phyloP scores from a whole-genome alignment of 1,284 basidiomycete species.

The Leccinum colubrinum region DNA sequence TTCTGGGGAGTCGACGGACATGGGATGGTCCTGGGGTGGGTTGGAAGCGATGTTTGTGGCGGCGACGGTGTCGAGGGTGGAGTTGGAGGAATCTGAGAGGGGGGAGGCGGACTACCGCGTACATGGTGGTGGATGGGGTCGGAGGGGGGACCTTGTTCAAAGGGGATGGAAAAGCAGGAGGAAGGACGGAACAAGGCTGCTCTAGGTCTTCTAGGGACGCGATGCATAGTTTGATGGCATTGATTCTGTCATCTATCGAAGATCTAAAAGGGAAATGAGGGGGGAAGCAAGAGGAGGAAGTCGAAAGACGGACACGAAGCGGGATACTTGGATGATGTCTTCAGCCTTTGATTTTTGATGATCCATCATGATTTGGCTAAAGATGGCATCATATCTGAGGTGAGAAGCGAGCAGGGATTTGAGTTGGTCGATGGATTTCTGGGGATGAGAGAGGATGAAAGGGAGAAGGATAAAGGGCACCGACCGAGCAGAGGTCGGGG shows the following conservation, averaged over 20 bases:
- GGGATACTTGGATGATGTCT: slow-evolving; percentile 25
- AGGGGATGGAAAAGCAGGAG: slow-evolving; percentile 5
- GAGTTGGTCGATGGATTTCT: slow-evolving; percentile 27
- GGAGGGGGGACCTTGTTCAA: not conserved
- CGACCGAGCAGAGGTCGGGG: slow-evolving; percentile 21
- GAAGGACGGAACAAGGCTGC: not conserved
- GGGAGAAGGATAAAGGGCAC: not conserved
- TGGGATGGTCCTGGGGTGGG: slow-evolving; percentile 1
- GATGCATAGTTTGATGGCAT: slow-evolving; percentile 21
- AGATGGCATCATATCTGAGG: slow-evolving; percentile 11
- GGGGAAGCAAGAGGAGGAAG: not conserved
- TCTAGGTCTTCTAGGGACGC: slow-evolving; percentile 4
- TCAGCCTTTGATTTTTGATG: slow-evolving; percentile 12
- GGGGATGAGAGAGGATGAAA: not conserved
- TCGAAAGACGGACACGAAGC: slow-evolving; percentile 17
- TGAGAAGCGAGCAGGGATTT: slow-evolving; percentile 13
- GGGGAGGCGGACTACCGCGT: slow-evolving; percentile 7
- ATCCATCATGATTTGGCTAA: slow-evolving; percentile 17
- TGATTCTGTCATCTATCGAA: slow-evolving; percentile 28
- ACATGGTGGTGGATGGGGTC: not conserved
- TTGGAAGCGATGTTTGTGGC: not conserved
- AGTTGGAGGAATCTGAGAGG: slow-evolving; percentile 22
- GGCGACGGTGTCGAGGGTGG: slow-evolving; percentile 6
- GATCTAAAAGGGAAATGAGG: slow-evolving; percentile 17
- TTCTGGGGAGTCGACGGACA: slow-evolving; percentile 10